These are phyloP conservation scores for Trichoderma brevicompactum DNA, from an alignment of 2,329 filamentous ascomycete genomes.

Conservation along the genomic window DNA sequence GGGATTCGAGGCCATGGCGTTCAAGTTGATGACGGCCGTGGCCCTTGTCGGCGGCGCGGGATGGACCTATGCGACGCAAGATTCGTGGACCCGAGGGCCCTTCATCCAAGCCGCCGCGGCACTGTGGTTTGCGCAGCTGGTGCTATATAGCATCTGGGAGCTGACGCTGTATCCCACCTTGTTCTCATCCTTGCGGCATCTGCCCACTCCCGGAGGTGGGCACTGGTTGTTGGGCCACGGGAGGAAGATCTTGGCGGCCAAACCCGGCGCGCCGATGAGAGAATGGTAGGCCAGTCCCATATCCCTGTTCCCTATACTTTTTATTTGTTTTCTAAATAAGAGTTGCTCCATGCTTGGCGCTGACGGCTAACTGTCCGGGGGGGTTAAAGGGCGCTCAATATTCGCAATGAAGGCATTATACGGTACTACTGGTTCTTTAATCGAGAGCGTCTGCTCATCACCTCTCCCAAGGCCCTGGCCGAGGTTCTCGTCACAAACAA, in stretches of 20 bases:
- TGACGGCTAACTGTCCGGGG: neutral
- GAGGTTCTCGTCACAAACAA: constrained; percentile 71
- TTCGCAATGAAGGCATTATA: constrained; percentile 71
- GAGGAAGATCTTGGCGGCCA: constrained; percentile 43
- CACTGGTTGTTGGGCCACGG: constrained; percentile 57
- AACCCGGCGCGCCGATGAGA: constrained; percentile 51
- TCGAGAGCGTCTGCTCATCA: constrained; percentile 64
- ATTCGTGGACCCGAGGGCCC: constrained; percentile 38
- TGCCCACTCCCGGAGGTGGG: constrained; percentile 51
- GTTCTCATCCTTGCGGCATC: constrained; percentile 54
- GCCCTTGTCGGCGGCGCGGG: constrained; percentile 36
- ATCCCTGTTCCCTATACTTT: neutral
- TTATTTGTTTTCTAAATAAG: neutral
- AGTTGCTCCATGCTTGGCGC: neutral
- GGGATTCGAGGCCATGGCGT: constrained; percentile 25
- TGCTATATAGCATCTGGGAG: constrained; percentile 47
- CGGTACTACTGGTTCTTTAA: constrained; percentile 68
- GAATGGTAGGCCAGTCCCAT: constrained; percentile 50
- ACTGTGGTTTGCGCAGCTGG: constrained; percentile 44
- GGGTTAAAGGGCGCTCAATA: constrained; percentile 29
- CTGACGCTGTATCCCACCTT: constrained; percentile 54
- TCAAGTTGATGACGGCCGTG: constrained; percentile 34
- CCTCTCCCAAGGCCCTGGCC: constrained; percentile 66
- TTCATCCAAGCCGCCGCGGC: constrained; percentile 43
- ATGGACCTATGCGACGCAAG: constrained; percentile 31